phyloP scores from a whole-genome alignment of 768 basidiomycete species.

The Mycena floridula region DNA sequence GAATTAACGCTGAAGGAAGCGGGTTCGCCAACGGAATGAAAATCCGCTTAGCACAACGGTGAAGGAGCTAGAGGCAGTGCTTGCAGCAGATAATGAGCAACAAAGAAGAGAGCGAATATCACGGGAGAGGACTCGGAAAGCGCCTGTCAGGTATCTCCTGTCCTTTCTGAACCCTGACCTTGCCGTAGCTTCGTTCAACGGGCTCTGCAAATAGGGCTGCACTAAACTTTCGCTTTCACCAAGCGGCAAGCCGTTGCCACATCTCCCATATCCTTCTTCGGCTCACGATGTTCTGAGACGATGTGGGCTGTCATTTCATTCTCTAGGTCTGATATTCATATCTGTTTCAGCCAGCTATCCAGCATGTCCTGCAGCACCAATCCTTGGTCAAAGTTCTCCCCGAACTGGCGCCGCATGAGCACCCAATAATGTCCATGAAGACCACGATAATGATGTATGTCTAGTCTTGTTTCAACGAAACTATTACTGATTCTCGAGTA shows the following conservation, averaged over 20 bases:
- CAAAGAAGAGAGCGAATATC: constrained; percentile 52
- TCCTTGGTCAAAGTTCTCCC: constrained; percentile 66
- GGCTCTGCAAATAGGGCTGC: constrained; percentile 31
- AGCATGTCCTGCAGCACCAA: constrained; percentile 66
- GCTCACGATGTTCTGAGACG: constrained; percentile 50
- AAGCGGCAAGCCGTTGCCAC: constrained; percentile 50
- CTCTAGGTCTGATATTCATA: no score
- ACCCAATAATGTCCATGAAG: constrained; percentile 69
- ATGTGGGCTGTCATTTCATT: constrained; percentile 64
- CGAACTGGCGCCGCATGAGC: constrained; percentile 74
- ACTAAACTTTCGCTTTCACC: constrained; percentile 56
- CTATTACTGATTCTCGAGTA: constrained; percentile 14
- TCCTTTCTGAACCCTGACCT: no score
- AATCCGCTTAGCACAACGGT: constrained; percentile 62
- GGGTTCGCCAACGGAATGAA: constrained; percentile 65
- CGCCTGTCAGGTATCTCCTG: no score
- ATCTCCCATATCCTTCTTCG: constrained; percentile 57
- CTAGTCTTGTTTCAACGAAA: not conserved
- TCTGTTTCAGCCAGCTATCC: no score
- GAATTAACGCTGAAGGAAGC: constrained; percentile 27
- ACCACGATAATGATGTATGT: constrained; percentile 69
- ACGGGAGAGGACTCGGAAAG: constrained; percentile 49
- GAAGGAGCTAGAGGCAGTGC: constrained; percentile 49
- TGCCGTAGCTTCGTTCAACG: constrained; percentile 66
- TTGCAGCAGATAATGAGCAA: constrained; percentile 51